Evolutionary conservation across 371 early-diverging fungal genomes (phyloP), one percentile per base, ranked within the genome.

Genomic region (Capillidium rhysosporum): DNA sequence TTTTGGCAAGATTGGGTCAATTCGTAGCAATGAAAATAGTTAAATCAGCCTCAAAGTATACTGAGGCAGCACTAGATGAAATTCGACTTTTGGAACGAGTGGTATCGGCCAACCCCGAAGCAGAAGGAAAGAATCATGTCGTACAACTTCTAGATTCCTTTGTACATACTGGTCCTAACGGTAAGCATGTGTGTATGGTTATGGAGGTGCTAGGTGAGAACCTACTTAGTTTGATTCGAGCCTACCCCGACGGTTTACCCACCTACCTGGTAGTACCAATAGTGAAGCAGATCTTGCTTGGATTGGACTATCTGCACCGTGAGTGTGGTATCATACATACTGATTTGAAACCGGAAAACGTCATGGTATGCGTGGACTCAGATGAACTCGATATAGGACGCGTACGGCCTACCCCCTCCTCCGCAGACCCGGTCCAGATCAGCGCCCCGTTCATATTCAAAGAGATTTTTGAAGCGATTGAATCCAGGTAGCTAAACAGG

Each of bases 251-350:
- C 5, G 98, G 98, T 0, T 82, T 96, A 25, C 92, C 93, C 0
- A 59, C 75, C 1, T 66, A 64, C 26, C 76, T 93, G 40, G 94
- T 96, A 47, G 87, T 83, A 63, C 79, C 87, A 38, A 85, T 94
- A 39, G 64, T 84, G 1, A 74, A 80, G 54, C 95, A 96, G 61
- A 76, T 92, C 0, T 65, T 94, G 29, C 71, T 81, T 68, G 94
- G 90, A 2, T 66, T 96, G 53, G 93, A 91, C 55, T 95, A 90
- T 59, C 69, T 96, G 57, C 97, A 96, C 63, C 63, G 81, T n/a
- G 84, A 87, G 54, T 94, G 97, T 69, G 83, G 83, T n/a, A 91
- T 98, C 62, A 90, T 95, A 44, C 98, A 98, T 69, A 94, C 98
- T 0, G 98, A 98, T 64, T 61, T 98, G 40, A 98, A 98, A 63